Evolutionary conservation across 1,284 basidiomycete genomes (phyloP), one percentile per base, ranked within the genome.

Genomic region (Schizophyllum amplum): DNA sequence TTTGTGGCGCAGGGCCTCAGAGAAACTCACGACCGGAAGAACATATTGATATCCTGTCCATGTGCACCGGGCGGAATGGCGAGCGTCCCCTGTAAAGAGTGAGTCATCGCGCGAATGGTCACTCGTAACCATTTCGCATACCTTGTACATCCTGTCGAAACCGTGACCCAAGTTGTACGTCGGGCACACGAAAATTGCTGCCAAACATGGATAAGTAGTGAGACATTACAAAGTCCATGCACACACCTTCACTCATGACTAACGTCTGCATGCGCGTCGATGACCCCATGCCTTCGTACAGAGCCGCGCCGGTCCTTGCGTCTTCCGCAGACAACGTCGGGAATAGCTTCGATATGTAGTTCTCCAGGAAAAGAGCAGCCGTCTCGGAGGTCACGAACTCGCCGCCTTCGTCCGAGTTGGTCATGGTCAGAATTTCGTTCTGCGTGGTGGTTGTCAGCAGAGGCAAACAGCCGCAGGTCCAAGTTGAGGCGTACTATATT

Each of bases 121-220:
- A 53, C 3, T 42, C n/a, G 46, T 23, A 46, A 26, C 50, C 4
- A 5, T 21, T 48, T 5, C 20, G 46, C 56, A 54, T 24, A 63
- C 68, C 62, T 68, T 70, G 55, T 59, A 68, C 4, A 65, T 55
- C 9, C 27, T 54, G 0, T 57, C 21, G 57, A 71, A 71, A 7
- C 68, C 66, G 21, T 55, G 57, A 13, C 71, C 60, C 5, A 71
- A 48, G 24, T 54, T 58, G 55, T 72, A 71, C 4, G 69, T 67
- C 4, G 71, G 68, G 53, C 70, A 72, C 33, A 68, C 62, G 55
- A 71, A 71, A 15, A 69, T 69, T 5, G 69, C 71, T 72, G 52
- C 0, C 33, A 22, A 42, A 26, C 4, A 53, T 21, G n/a, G n/a
- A 24, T 27, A 4, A 42, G 23, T 23, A 51, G 17, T 22, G 24